These are phyloP conservation scores for Penicillium ochrochloron DNA, from an alignment of 495 filamentous ascomycete species.

Conservation along the genomic window DNA sequence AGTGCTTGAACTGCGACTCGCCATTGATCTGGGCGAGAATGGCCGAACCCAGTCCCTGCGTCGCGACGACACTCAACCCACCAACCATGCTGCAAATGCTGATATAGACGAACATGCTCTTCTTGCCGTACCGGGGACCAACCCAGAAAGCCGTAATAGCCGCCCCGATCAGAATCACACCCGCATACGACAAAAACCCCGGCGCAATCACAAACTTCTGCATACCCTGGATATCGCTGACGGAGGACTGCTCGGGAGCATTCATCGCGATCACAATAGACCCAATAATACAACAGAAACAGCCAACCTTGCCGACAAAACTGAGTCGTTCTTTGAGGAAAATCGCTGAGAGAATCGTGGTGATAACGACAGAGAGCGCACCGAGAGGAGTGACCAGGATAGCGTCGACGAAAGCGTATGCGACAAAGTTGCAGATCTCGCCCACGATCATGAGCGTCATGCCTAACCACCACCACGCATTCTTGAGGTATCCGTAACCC, in stretches of 20 bases:
- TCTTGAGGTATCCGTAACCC: conserved; percentile 98
- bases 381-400: conserved; percentile 95
- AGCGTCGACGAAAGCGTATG: conserved; percentile 96
- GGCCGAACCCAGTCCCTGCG: conserved; percentile 90
- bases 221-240: conserved; percentile 90
- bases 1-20: conserved; percentile 88
- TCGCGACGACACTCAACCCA: conserved; percentile 92
- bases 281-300: conserved; percentile 92
- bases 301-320: conserved; percentile 94
- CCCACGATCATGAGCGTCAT: conserved; percentile 98
- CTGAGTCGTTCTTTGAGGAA: conserved; percentile 95
- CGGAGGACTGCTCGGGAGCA: conserved; percentile 83
- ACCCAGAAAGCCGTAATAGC: conserved; percentile 77
- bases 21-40: conserved; percentile 86
- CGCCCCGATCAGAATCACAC: conserved; percentile 77
- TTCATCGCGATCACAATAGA: conserved; percentile 94
- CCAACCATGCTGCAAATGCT: conserved; percentile 94
- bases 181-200: conserved; percentile 83
- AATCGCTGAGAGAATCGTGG: conserved; percentile 89
- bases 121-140: conserved; percentile 90
- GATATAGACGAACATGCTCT: conserved; percentile 96
- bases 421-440: conserved; percentile 96
- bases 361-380: conserved; percentile 93
- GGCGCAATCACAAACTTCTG: conserved; percentile 85
- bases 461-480: conserved; percentile 91